Evolutionary conservation across 257 asterid genomes (phyloP).

Genomic region (Primulina huaijiensis): DNA sequence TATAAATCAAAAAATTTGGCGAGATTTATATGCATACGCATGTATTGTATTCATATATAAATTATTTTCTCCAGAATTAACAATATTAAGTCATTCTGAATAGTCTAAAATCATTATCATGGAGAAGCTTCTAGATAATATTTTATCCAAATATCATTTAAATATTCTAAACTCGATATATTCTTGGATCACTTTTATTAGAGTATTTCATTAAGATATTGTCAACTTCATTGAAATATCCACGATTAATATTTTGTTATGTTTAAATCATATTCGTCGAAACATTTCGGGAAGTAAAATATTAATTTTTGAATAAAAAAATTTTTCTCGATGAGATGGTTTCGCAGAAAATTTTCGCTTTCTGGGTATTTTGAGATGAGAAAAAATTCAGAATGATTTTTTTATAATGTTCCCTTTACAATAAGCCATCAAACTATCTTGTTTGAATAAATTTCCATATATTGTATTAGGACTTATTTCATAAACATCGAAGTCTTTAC

Average conservation of each 20-base stretch:
- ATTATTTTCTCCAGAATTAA: background rate
- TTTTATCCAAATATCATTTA: too few relatives aligned
- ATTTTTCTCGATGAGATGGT: too few relatives aligned
- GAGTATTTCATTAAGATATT: background rate
- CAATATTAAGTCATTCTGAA: background rate
- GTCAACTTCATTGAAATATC: background rate
- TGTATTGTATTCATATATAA: background rate
- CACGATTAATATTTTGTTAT: too few relatives aligned
- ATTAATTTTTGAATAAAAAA: too few relatives aligned
- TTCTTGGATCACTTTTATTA: background rate
- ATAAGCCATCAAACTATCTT: background rate
- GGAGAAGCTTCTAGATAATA: background rate
- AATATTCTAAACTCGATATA: background rate
- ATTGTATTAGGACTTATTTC: background rate
- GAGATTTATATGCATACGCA: background rate
- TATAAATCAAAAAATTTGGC: too few relatives aligned
- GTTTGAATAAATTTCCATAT: too few relatives aligned
- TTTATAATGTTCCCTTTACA: too few relatives aligned
- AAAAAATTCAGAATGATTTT: too few relatives aligned
- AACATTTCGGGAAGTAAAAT: background rate
- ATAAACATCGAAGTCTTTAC: slow-evolving; percentile 13
- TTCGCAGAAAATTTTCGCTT: background rate
- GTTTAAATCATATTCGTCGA: background rate
- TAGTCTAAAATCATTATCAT: background rate
- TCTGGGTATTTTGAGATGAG: background rate